Conservation (phyloP, 495 filamentous ascomycete genomes). For the Hypoxylon subgilvum region DNA sequence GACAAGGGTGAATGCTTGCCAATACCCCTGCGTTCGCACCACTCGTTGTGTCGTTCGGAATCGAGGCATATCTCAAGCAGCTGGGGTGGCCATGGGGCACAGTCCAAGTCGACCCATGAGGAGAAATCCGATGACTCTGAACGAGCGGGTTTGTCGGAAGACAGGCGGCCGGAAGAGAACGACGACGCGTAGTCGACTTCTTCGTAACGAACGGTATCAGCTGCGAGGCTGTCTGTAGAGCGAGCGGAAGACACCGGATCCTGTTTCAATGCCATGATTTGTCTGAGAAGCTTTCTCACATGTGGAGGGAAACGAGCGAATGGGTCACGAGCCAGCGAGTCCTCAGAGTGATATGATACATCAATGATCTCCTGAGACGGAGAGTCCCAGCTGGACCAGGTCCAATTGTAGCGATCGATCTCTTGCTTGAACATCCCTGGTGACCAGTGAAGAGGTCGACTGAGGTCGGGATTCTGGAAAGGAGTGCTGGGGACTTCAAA, state of each 20-base stretch:
- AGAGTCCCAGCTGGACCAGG: slow-evolving; percentile 34
- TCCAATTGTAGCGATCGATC: slow-evolving; percentile 28
- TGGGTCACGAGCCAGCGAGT: slow-evolving; percentile 7
- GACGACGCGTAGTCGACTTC: slow-evolving; percentile 4
- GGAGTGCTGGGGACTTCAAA: slow-evolving; percentile 1
- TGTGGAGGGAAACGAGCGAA: slow-evolving; percentile 3
- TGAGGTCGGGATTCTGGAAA: slow-evolving; percentile 25
- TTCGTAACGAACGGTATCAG: slow-evolving; percentile 19
- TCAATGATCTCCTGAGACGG: slow-evolving; percentile 28
- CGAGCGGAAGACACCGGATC: background rate
- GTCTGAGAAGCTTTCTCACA: slow-evolving; percentile 1
- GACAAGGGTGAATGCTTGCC: background rate
- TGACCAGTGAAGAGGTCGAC: slow-evolving; percentile 26
- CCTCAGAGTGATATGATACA: slow-evolving; percentile 18
- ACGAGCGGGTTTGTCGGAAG: background rate
- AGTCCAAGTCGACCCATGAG: slow-evolving; percentile 4
- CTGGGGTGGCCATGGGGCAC: background rate
- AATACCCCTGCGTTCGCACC: background rate
- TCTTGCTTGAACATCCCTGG: slow-evolving; percentile 31
- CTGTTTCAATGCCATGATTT: slow-evolving; percentile 11
- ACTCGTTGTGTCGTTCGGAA: slow-evolving; percentile 4
- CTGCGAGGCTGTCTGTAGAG: slow-evolving; percentile 1
- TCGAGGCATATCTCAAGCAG: slow-evolving; percentile 16
- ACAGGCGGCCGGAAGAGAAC: no score
- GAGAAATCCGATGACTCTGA: slow-evolving; percentile 11